Evolutionary conservation across 1,284 basidiomycete genomes (phyloP).

Genomic region (Ustilago xerochloae): DNA sequence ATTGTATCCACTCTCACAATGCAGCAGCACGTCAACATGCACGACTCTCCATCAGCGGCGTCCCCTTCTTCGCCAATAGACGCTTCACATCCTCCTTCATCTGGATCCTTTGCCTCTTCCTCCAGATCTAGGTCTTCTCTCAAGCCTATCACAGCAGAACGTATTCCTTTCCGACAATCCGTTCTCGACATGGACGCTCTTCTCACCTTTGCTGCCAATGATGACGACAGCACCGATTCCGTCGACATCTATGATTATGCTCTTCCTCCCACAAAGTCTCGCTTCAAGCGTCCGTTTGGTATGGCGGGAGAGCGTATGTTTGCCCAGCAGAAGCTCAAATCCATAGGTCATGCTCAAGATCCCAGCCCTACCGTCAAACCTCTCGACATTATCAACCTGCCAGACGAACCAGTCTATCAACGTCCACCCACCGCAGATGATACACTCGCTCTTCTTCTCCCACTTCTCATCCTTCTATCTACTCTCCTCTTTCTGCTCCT

Average conservation of each 20-base stretch:
- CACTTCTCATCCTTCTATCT: conserved; percentile 84
- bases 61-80: conserved; percentile 21
- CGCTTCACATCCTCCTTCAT: background rate
- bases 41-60: conserved; percentile 6
- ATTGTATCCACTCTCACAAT: background rate
- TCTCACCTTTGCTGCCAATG: conserved; percentile 18
- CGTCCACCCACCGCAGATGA: conserved; percentile 45
- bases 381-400: conserved; percentile 26
- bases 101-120: conserved; percentile 16
- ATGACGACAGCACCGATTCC: conserved; percentile 6
- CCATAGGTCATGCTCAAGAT: conserved; percentile 39
- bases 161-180: conserved; percentile 23
- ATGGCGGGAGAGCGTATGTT: conserved; percentile 37
- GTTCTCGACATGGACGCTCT: conserved; percentile 45
- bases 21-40: background rate
- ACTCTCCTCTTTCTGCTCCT: conserved; percentile 85
- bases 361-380: conserved; percentile 27
- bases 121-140: conserved; percentile 16
- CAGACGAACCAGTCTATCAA: conserved; percentile 41
- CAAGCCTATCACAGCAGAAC: conserved; percentile 5
- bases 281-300: conserved; percentile 42
- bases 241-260: conserved; percentile 10
- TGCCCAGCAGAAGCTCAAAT: conserved; percentile 37
- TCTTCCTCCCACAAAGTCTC: conserved; percentile 16
- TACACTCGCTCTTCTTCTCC: conserved; percentile 60